Base-by-base conservation (phyloP, 371 early-diverging fungal genomes). In the Mortierella sp. region DNA sequence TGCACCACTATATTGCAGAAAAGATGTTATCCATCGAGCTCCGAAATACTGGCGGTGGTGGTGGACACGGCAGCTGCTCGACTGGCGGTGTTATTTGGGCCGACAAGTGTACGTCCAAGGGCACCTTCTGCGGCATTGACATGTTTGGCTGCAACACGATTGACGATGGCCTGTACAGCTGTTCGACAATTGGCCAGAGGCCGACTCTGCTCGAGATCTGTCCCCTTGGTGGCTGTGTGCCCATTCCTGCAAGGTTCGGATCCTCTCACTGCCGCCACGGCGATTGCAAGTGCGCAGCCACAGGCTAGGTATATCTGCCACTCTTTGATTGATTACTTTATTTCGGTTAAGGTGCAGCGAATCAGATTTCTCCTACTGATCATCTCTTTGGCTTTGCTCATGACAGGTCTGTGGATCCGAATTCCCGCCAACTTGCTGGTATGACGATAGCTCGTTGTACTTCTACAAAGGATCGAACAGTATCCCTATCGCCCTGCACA, bases 141-240 rank as follows among this genome's bases (percentile, higher is more conserved):
- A 46, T 79, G 70, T 79, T 79, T 79, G 79, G 79, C 24, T 79
- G 79, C 40, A 71, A 73, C 59, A 70, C 74, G 6, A 55, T 74
- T 34, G 79, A 79, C 46, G 79, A 79, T 48, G 79, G 74, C 19
- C 53, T 79, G 1, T 79, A 79, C 71, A 9, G 26, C 5, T 79
- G 74, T 44, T 19, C 44, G 55, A 48, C 70, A 5, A 74, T 79
- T 48, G 79, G 79, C 14, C 55, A 48, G 48, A 69, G 51, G 43
- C 79, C 79, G 8, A 51, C 44, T 31, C 34, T 73, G 48, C 46
- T 73, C 11, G 73, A 73, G 57, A 37, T 78, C 40, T 78, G 78
- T 19, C 50, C 73, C 5, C 51, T 70, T 70, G 74, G 79, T 21
- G 79, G 57, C 16, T 79, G 79, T 70, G 71, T 79, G 3, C 13